Conservation (phyloP, 208 protist species). For the Acanthamoeba lenticulata region DNA sequence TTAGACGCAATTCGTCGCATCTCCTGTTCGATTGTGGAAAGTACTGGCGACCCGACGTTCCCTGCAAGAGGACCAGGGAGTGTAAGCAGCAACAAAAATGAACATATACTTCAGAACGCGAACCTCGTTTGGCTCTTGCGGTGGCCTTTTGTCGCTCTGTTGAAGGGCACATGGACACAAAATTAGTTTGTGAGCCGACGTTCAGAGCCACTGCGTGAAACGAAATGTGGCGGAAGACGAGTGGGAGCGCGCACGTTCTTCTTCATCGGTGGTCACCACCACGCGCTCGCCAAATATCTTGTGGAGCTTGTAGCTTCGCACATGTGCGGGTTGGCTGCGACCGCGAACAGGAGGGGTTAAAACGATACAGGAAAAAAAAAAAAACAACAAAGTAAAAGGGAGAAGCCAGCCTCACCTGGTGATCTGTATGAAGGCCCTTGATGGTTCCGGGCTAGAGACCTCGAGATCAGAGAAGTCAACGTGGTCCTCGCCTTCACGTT, state of each 20-base stretch:
- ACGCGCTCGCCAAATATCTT: conserved; percentile 43
- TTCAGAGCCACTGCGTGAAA: no score
- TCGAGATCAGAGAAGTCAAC: neutral
- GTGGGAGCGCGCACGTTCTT: no score
- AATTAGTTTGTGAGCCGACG: neutral
- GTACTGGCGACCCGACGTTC: neutral
- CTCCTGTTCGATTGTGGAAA: neutral
- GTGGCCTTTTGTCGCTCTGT: neutral
- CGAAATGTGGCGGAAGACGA: no score
- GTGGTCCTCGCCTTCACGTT: neutral
- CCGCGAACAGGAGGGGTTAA: neutral
- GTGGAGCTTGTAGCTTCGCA: neutral
- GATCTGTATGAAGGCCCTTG: neutral
- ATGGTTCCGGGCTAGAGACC: neutral
- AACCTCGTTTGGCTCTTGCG: neutral
- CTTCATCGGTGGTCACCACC: neutral
- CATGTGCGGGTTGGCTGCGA: conserved; percentile 4
- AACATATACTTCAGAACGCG: neutral
- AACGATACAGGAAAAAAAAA: neutral
- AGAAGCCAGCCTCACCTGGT: neutral
- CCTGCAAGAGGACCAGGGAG: neutral
- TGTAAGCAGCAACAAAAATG: neutral
- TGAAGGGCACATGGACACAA: neutral
- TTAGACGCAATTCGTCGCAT: neutral
- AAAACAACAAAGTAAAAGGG: neutral